Base-by-base conservation (phyloP, 2,329 filamentous ascomycete species). In the Blastomyces parvus region DNA sequence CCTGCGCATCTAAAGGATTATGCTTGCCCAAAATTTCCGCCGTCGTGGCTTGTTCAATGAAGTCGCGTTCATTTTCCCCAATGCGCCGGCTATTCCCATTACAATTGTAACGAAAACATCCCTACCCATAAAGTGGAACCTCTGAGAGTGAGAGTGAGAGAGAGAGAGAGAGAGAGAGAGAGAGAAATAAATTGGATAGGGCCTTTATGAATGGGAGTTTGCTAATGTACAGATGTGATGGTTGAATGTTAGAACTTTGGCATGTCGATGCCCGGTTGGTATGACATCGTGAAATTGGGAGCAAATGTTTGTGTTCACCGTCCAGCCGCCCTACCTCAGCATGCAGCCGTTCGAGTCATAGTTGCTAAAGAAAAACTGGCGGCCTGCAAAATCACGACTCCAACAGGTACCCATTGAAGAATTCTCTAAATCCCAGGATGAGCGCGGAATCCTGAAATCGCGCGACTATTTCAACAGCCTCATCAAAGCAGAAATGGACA, bases 31-130 rank as follows among this genome's bases (percentile, higher is more conserved):
- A 80, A 91, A 93, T 76, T 97, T 89, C 88, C 86, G 91, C 62
- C 83, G 87, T 42, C 84, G 89, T 60, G 84, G 86, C 74, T 87
- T 88, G 72, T 90, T 97, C 67, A 85, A 91, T 64, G 89, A 97
- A 77, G 90, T 96, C 74, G 89, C 93, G 73, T 97, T 97, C 76
- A 85, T 99, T 72, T 88, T 99, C 75, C 94, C 94, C 19, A 90
- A 96, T 78, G 94, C 94, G 36, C 91, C 93, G 5, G 78, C 77
- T 46, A 94, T 96, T 62, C 91, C 91, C 40, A 90, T 97, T 73
- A 92, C 91, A n/a, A 81, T 87, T 70, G 88, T 91, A 77, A 71
- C 14, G 83, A 13, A 42, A 33, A 8, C 78, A n/a, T 63, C 1
- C 48, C 25, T 2, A 7, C 48, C 17, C 2, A 40, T 59, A 27